Conservation (phyloP, 768 basidiomycete species). For the Trametes cubensis region DNA sequence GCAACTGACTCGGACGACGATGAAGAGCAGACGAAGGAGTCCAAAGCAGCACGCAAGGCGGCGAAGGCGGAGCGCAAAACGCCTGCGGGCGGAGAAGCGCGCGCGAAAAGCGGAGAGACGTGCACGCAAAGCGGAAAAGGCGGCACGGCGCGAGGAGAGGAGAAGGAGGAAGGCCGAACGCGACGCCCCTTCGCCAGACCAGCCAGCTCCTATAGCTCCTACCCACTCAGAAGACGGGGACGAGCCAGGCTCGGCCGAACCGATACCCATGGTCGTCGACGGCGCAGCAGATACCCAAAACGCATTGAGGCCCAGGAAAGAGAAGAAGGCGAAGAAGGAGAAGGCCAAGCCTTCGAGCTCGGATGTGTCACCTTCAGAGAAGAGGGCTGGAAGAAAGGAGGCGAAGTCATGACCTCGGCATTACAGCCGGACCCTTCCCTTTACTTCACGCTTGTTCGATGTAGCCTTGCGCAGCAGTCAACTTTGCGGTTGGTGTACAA, state of each 20-base stretch:
- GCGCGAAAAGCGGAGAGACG: constrained; percentile 22
- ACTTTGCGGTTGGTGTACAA: not conserved
- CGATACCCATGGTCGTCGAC: constrained; percentile 1
- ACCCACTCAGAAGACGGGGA: no score
- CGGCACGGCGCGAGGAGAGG: constrained; percentile 32
- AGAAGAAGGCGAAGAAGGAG: not conserved
- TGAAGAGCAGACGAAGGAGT: not conserved
- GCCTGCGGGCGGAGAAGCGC: constrained; percentile 29
- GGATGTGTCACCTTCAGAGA: not conserved
- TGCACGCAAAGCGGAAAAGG: constrained; percentile 27
- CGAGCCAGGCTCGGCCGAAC: not conserved
- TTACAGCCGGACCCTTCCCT: not conserved
- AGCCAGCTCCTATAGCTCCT: not conserved
- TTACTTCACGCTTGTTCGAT: not conserved
- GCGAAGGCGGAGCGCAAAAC: constrained; percentile 29
- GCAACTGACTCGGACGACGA: not conserved
- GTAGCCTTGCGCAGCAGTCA: not conserved
- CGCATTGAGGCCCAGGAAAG: not conserved
- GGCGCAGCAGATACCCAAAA: not conserved
- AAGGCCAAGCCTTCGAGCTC: not conserved
- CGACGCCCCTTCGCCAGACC: not conserved
- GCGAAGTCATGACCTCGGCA: constrained; percentile 2
- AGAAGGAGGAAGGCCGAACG: constrained; percentile 21
- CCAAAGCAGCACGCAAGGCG: constrained; percentile 9
- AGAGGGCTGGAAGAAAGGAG: constrained; percentile 1